Base-by-base conservation (phyloP, 495 filamentous ascomycete species). In the Trichoderma erinaceum region DNA sequence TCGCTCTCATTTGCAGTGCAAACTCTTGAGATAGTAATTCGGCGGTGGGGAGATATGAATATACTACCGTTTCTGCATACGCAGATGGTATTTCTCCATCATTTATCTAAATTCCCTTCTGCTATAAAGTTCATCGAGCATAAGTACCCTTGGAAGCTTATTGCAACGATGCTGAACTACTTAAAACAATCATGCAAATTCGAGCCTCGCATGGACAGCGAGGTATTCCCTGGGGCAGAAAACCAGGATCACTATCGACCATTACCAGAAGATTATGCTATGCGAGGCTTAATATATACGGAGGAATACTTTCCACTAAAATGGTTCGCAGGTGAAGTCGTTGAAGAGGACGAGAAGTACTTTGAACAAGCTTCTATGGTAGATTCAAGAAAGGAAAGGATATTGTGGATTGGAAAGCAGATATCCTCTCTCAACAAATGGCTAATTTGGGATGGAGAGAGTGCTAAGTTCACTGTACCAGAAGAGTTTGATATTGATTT, bases 261-360 rank as follows among this genome's bases (percentile, higher is more conserved):
- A 5, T 74, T 97, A 0, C 88, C 92, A 0, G 95, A 97, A 70
- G 95, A 99, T 70, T 97, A 87, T 69, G 80, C 88, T 0, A 86
- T 96, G 67, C 85, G 89, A 6, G 95, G 93, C 0, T 84, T 93
- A 23, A 73, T 88, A 4, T 97, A 89, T 87, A 85, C 84, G 4
- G 82, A 87, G 52, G 73, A 77, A 12, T 91, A 92, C 68, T 95
- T 88, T 67, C 91, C 91, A 0, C 70, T 79, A 0, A 74, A 79
- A 2, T 97, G 89, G 82, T 97, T 97, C 72, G 74, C 81, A 4
- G 83, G 85, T 65, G 84, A 87, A 16, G 84, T 84, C 69, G 83
- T 89, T 7, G 92, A 93, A 66, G 90, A 95, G 44, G 90, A 95
- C 25, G 89, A 92, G 68, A 86, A 91, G 25, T 83, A 85, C 44